These are phyloP conservation scores for Beauveria asiatica DNA, from an alignment of 2,329 filamentous ascomycete genomes.

Conservation along the genomic window DNA sequence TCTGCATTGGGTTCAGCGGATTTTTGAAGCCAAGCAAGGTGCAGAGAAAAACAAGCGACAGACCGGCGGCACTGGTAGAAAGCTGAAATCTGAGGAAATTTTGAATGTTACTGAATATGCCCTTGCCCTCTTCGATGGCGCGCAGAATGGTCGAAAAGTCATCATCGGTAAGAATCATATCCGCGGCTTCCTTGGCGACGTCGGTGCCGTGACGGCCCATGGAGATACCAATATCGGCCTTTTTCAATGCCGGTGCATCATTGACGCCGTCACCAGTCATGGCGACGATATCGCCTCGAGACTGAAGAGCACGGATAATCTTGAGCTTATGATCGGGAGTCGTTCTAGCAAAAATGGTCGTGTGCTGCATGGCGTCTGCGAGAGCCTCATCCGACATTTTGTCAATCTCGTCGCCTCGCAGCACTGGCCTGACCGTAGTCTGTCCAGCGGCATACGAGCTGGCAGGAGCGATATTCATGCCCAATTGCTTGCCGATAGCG, in stretches of 20 bases:
- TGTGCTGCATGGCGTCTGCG: slow-evolving; percentile 73
- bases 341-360: slow-evolving; percentile 91
- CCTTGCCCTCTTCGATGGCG: slow-evolving; percentile 97
- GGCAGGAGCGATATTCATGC: slow-evolving; percentile 67
- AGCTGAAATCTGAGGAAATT: slow-evolving; percentile 99
- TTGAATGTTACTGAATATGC: slow-evolving; percentile 99
- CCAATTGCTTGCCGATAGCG: slow-evolving; percentile 89
- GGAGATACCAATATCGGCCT: slow-evolving; percentile 93
- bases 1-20: slow-evolving; percentile 98
- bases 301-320: slow-evolving; percentile 85
- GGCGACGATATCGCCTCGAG: slow-evolving; percentile 89
- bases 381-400: slow-evolving; percentile 80
- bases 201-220: slow-evolving; percentile 95
- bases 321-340: slow-evolving; percentile 98
- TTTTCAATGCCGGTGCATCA: slow-evolving; percentile 92
- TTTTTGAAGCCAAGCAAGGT: slow-evolving; percentile 90
- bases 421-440: slow-evolving; percentile 59
- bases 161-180: slow-evolving; percentile 86
- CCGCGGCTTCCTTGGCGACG: slow-evolving; percentile 91
- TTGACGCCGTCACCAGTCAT: slow-evolving; percentile 99
- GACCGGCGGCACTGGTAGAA: slow-evolving; percentile 88
- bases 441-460: slow-evolving; percentile 45
- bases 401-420: slow-evolving; percentile 88
- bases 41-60: slow-evolving; percentile 86
- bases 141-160: slow-evolving; percentile 87